These are phyloP conservation scores for Ophiobolus disseminans DNA, from an alignment of 2,329 filamentous ascomycete genomes.

Conservation along the genomic window DNA sequence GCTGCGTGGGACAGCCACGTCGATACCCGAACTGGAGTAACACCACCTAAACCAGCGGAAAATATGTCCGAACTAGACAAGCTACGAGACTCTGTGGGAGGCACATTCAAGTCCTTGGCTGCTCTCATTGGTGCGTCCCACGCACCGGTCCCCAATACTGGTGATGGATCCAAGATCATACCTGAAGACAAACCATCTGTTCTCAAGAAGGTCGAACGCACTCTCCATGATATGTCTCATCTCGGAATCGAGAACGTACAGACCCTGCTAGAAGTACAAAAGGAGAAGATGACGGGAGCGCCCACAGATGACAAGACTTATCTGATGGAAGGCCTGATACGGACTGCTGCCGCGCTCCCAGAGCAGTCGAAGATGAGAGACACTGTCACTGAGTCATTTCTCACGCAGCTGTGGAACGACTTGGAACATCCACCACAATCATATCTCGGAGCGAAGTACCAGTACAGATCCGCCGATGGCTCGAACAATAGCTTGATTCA, in stretches of 20 bases:
- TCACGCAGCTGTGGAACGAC: constrained; percentile 58
- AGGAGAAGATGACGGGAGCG: constrained; percentile 55
- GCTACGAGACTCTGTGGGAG: constrained; percentile 37
- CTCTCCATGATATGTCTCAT: constrained; percentile 42
- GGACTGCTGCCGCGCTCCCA: constrained; percentile 54
- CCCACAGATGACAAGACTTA: constrained; percentile 68
- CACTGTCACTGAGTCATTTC: constrained; percentile 52
- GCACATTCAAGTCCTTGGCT: constrained; percentile 37
- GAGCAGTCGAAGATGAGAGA: constrained; percentile 49
- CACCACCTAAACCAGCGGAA: constrained; percentile 38
- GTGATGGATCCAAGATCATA: constrained; percentile 52
- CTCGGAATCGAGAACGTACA: constrained; percentile 45
- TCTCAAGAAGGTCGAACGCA: constrained; percentile 43
- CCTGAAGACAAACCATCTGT: constrained; percentile 41
- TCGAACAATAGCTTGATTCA: constrained; percentile 65
- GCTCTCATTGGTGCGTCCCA: constrained; percentile 37
- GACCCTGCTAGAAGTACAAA: constrained; percentile 47
- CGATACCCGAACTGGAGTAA: constrained; percentile 39
- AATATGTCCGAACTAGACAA: constrained; percentile 44
- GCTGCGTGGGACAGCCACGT: constrained; percentile 37
- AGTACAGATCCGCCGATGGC: constrained; percentile 58
- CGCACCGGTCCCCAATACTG: constrained; percentile 49
- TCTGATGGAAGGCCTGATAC: constrained; percentile 65
- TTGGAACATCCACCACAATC: constrained; percentile 57
- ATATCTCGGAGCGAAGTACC: constrained; percentile 53